phyloP scores from a whole-genome alignment of 345 rosid species.

The Hibiscus tridactylites region DNA sequence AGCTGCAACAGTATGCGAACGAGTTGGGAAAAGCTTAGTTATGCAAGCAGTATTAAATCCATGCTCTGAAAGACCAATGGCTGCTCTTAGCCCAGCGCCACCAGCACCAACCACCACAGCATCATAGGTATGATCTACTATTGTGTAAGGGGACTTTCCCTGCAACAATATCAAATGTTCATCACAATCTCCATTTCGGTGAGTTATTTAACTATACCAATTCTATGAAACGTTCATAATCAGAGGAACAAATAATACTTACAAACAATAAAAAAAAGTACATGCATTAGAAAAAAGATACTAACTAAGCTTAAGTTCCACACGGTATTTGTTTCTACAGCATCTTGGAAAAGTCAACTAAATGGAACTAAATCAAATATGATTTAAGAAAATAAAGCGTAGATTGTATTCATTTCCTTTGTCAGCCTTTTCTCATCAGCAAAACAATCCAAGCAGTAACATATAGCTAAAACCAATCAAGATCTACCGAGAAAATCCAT shows the following conservation, averaged over 20 bases:
- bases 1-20: conserved; percentile 98
- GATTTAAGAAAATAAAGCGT: neutral
- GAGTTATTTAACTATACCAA: neutral
- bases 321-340: neutral
- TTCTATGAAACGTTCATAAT: neutral
- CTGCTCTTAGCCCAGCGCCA: conserved; percentile 96
- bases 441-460: neutral
- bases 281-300: neutral
- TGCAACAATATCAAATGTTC: conserved; percentile 20
- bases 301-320: neutral
- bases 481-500: neutral
- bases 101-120: conserved; percentile 99
- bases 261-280: neutral
- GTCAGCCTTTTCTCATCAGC: neutral
- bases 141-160: conserved; percentile 54
- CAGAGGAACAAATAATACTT: neutral
- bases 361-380: neutral
- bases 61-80: conserved; percentile 96
- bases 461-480: conserved; percentile 4
- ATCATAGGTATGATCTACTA: conserved; percentile 97
- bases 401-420: neutral
- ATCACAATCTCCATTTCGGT: neutral
- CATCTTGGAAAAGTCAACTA: neutral
- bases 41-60: conserved; percentile 99
- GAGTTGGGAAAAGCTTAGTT: conserved; percentile 96